Evolutionary conservation across 2,329 filamentous ascomycete genomes (phyloP).

Genomic region (Myriosclerotinia scirpicola): DNA sequence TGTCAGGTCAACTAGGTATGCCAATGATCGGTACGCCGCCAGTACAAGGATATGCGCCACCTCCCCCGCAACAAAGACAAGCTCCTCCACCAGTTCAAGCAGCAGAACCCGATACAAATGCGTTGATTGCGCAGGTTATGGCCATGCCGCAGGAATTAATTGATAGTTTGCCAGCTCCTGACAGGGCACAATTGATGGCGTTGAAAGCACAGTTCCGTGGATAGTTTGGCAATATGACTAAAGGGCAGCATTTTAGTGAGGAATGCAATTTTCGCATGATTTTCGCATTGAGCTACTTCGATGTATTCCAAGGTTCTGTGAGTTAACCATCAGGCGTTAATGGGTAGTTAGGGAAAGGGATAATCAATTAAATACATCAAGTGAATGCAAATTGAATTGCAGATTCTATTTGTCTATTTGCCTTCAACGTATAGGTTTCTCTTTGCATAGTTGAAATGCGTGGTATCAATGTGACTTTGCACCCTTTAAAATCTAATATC

Average conservation of each 20-base stretch:
- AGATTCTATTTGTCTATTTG: background rate
- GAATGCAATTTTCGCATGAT: background rate
- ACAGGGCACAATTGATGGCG: constrained; percentile 76
- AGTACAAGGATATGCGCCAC: constrained; percentile 42
- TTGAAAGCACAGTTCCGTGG: constrained; percentile 52
- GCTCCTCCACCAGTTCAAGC: constrained; percentile 45
- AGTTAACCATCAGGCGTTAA: constrained; percentile 14
- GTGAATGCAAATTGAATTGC: background rate
- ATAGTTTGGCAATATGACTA: background rate
- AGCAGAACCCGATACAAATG: constrained; percentile 60
- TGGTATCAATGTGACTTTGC: constrained; percentile 7
- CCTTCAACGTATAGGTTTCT: background rate
- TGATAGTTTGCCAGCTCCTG: constrained; percentile 71
- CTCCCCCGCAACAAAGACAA: constrained; percentile 27
- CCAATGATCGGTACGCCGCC: constrained; percentile 47
- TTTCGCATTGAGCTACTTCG: background rate
- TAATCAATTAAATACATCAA: background rate
- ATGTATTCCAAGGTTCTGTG: too few relatives aligned
- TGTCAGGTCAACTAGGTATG: constrained; percentile 43
- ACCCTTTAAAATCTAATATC: background rate
- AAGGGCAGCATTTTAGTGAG: background rate
- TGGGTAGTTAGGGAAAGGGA: constrained; percentile 5
- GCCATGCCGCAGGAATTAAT: constrained; percentile 78
- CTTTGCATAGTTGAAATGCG: background rate
- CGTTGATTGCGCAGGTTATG: constrained; percentile 78